Evolutionary conservation across 2,329 filamentous ascomycete species (phyloP).

Genomic region (Ophiosphaerella herpotricha): DNA sequence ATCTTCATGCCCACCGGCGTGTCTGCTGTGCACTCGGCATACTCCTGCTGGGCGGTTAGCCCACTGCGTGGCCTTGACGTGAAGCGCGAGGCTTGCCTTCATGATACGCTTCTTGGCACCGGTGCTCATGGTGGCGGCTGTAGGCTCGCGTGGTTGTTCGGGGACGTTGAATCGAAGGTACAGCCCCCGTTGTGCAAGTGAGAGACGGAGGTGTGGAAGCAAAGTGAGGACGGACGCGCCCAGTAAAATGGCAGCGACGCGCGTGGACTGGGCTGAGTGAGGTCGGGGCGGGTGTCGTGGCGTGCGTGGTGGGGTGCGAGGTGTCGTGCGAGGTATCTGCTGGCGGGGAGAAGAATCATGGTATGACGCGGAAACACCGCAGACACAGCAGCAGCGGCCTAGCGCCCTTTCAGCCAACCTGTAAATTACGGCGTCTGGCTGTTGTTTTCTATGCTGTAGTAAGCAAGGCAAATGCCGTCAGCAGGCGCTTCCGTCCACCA

Average conservation of each 20-base stretch:
- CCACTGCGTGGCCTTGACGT: neutral
- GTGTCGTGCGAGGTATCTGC: neutral
- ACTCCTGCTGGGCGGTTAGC: conserved; percentile 35
- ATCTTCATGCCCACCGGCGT: conserved; percentile 46
- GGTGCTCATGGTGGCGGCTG: conserved; percentile 39
- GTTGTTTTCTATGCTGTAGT: too few relatives aligned
- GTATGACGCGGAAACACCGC: neutral
- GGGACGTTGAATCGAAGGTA: conserved; percentile 7
- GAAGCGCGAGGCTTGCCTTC: conserved; percentile 39
- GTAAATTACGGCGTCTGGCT: too few relatives aligned
- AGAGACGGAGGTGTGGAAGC: neutral
- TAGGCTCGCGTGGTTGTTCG: conserved; percentile 3
- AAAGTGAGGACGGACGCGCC: neutral
- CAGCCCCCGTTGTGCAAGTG: neutral
- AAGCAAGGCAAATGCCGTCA: too few relatives aligned
- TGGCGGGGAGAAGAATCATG: neutral
- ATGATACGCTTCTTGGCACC: conserved; percentile 53
- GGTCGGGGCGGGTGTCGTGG: neutral
- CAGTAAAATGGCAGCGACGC: too few relatives aligned
- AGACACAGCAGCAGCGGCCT: neutral
- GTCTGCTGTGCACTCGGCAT: conserved; percentile 42
- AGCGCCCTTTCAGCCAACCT: too few relatives aligned
- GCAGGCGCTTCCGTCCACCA: too few relatives aligned
- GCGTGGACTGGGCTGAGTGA: too few relatives aligned
- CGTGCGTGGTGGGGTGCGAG: neutral